phyloP scores from a whole-genome alignment of 306 rosid genomes.

The Pueraria montana region DNA sequence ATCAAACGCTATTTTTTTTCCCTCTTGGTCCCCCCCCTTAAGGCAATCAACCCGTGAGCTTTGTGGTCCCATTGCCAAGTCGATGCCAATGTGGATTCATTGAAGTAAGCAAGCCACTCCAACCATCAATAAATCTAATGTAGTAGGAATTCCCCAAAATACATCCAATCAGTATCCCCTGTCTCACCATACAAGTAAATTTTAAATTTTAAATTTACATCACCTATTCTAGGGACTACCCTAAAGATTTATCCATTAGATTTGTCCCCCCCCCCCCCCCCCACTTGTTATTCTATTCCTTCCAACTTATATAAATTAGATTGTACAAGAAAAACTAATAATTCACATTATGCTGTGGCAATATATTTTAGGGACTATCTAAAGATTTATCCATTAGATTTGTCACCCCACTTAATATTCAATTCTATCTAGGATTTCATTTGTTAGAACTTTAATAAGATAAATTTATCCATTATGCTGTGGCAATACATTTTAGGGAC shows the following conservation, averaged over 20 bases:
- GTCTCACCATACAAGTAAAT: neutral
- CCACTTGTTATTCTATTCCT: neutral
- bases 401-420: too few species aligned
- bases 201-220: neutral
- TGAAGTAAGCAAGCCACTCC: constrained; percentile 22
- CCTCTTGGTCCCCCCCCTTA: constrained; percentile 40
- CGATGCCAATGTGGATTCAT: neutral
- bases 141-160: neutral
- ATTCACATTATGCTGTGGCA: too few species aligned
- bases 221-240: neutral
- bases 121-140: neutral
- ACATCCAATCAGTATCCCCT: neutral
- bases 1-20: neutral
- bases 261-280: neutral
- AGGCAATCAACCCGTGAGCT: constrained; percentile 51
- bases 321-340: too few species aligned
- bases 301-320: too few species aligned
- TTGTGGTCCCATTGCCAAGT: constrained; percentile 38
- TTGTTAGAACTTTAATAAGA: too few species aligned
- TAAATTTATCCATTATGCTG: too few species aligned
- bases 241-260: constrained; percentile 1
- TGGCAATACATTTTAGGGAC: too few species aligned
- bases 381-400: too few species aligned
- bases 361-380: too few species aligned
- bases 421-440: too few species aligned